These are phyloP conservation scores for Cyclaneusma minus DNA, from an alignment of 2,329 filamentous ascomycete species.

Conservation along the genomic window DNA sequence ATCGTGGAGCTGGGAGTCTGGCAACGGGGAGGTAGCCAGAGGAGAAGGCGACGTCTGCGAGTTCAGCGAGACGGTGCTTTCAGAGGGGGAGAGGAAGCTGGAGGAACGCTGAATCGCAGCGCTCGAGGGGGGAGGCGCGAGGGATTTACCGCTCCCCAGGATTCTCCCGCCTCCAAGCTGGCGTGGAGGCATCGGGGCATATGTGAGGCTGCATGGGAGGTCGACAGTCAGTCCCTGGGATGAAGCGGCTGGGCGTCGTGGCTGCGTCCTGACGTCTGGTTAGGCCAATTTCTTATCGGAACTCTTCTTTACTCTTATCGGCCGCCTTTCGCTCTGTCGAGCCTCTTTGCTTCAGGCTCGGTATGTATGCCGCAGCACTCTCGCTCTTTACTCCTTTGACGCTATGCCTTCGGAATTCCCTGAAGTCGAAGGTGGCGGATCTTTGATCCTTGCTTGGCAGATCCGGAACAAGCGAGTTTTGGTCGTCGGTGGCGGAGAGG, in stretches of 20 bases:
- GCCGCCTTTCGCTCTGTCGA: too few species aligned
- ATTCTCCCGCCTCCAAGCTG: slow-evolving; percentile 87
- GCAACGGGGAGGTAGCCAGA: slow-evolving; percentile 43
- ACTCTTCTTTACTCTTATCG: too few species aligned
- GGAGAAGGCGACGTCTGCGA: slow-evolving; percentile 54
- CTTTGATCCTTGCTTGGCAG: slow-evolving; percentile 91
- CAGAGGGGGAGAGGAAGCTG: slow-evolving; percentile 36
- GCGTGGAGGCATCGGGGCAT: slow-evolving; percentile 55
- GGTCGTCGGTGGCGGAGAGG: slow-evolving; percentile 92
- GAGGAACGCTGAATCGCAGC: slow-evolving; percentile 18
- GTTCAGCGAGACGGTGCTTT: slow-evolving; percentile 63
- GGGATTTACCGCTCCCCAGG: slow-evolving; percentile 70
- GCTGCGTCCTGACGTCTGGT: not conserved
- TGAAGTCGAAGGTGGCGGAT: slow-evolving; percentile 76
- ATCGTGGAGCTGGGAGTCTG: slow-evolving; percentile 61
- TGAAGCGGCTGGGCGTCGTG: slow-evolving; percentile 12
- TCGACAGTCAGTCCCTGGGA: slow-evolving; percentile 12
- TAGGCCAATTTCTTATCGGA: too few species aligned
- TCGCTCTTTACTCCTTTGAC: too few species aligned
- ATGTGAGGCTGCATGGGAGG: not conserved
- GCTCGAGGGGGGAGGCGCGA: slow-evolving; percentile 50
- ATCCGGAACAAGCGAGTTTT: slow-evolving; percentile 75
- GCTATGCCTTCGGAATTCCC: slow-evolving; percentile 61
- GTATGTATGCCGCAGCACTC: too few species aligned
- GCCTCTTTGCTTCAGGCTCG: too few species aligned